Conservation (phyloP, 208 protist genomes). For the Lotmaria passim region DNA sequence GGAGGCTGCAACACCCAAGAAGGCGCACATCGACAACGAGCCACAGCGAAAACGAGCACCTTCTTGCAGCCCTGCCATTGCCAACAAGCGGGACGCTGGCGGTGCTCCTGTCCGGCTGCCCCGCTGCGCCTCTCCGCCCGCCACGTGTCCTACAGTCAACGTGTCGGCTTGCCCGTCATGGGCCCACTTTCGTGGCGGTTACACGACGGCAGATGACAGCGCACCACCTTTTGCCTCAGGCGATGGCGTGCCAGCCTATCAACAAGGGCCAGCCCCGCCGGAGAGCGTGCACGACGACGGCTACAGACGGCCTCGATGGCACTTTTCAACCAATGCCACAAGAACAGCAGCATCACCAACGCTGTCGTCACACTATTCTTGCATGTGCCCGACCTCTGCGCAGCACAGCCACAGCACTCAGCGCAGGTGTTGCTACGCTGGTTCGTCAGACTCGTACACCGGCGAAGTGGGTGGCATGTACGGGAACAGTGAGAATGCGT, state of each 20-base stretch:
- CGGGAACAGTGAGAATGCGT: no score
- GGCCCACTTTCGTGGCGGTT: no score
- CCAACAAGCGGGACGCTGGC: background rate
- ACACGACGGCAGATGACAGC: no score
- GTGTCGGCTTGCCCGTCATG: background rate
- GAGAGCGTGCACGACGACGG: background rate
- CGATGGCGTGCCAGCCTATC: background rate
- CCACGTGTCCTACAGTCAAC: background rate
- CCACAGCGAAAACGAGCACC: background rate
- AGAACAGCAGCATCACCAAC: no score
- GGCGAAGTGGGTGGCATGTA: no score
- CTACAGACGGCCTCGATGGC: background rate
- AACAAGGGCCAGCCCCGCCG: background rate
- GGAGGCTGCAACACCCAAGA: background rate
- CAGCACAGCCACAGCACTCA: no score
- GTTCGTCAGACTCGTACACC: no score
- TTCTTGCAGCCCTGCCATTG: background rate
- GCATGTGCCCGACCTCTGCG: background rate
- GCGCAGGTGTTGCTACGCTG: no score
- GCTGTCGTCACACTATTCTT: background rate
- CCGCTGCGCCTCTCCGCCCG: slow-evolving; percentile 12
- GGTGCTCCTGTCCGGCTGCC: slow-evolving; percentile 5
- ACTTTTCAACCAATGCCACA: background rate
- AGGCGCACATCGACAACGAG: background rate
- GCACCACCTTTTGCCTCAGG: background rate